These are phyloP conservation scores for Solanum gandarillasii DNA, from an alignment of 257 asterid genomes.

Conservation along the genomic window DNA sequence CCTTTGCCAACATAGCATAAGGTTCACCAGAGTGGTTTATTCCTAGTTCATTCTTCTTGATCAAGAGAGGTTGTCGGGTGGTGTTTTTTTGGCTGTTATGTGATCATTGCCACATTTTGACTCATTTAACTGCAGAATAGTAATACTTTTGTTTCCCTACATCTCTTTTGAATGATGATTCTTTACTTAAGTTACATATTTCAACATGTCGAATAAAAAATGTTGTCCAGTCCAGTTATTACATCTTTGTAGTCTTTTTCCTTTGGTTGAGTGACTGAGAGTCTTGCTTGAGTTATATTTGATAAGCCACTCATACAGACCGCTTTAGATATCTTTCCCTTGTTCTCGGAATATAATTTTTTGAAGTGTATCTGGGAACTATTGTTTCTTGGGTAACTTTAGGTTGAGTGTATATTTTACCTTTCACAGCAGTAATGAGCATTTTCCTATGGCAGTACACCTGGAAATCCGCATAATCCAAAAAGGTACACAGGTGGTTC, in stretches of 20 bases:
- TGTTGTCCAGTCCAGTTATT: not conserved
- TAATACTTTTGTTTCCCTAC: not conserved
- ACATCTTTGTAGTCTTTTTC: not conserved
- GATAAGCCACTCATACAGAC: not conserved
- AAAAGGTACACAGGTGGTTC: slow-evolving; percentile 98
- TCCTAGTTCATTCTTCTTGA: not conserved
- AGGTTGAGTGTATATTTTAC: not conserved
- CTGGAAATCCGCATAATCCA: slow-evolving; percentile 96
- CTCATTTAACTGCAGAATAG: not conserved
- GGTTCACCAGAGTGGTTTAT: not conserved
- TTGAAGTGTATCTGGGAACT: not conserved
- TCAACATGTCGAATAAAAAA: not conserved
- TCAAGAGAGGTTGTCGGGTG: not conserved
- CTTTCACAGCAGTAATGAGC: not conserved
- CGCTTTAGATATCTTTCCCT: not conserved
- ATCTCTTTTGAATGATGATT: not conserved
- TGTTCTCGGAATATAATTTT: not conserved
- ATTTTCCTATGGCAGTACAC: slow-evolving; percentile 43
- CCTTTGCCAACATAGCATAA: not conserved
- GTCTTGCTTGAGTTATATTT: not conserved
- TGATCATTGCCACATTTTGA: not conserved
- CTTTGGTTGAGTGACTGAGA: not conserved
- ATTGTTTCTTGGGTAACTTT: not conserved
- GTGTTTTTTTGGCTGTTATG: not conserved
- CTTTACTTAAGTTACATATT: not conserved